phyloP scores from a whole-genome alignment of 179 eudicot species.

The Pouteria campechiana region DNA sequence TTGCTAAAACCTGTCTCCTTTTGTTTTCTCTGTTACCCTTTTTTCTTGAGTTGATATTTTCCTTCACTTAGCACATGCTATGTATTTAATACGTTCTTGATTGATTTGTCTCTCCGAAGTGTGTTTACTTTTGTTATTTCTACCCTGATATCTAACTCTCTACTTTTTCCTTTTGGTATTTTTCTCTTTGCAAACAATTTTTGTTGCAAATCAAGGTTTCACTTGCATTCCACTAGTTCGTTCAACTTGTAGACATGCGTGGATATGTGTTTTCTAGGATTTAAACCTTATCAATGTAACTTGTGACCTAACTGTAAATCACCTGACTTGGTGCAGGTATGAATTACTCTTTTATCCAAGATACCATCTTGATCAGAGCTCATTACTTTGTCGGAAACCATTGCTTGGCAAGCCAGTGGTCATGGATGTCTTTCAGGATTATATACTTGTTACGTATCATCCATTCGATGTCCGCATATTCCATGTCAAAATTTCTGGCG shows the following conservation, averaged over 20 bases:
- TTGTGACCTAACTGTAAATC: too few species aligned
- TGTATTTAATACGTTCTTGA: neutral
- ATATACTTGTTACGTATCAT: conserved; percentile 78
- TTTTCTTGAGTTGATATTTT: too few species aligned
- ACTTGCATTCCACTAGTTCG: too few species aligned
- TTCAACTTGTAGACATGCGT: too few species aligned
- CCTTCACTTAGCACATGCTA: neutral
- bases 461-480: conserved; percentile 92
- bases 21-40: too few species aligned
- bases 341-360: conserved; percentile 95
- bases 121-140: too few species aligned
- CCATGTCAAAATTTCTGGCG: conserved; percentile 79
- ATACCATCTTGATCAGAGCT: conserved; percentile 98
- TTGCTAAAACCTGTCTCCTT: neutral
- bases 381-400: conserved; percentile 67
- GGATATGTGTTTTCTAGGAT: too few species aligned
- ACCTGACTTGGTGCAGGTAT: conserved; percentile 50
- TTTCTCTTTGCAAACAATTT: too few species aligned
- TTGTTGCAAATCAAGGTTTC: too few species aligned
- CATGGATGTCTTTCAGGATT: conserved; percentile 91
- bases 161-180: too few species aligned
- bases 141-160: too few species aligned
- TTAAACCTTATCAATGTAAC: too few species aligned
- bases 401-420: conserved; percentile 87
- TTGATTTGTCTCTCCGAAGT: conserved; percentile 4